Base-by-base conservation (phyloP, 2,329 filamentous ascomycete genomes). In the Ceratocystis alfenasii region DNA sequence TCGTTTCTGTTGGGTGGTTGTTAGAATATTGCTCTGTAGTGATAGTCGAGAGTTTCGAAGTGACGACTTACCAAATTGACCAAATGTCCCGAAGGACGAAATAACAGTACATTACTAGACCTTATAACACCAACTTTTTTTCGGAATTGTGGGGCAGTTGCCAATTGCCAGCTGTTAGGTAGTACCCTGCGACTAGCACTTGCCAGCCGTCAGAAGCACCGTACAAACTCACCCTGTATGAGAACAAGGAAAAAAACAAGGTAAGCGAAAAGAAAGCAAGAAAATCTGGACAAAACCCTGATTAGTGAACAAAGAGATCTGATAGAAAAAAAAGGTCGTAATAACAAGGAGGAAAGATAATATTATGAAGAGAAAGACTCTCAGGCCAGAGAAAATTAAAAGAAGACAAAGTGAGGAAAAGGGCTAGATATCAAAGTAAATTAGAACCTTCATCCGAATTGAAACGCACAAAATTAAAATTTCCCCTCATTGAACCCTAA, bases 1-100 rank as follows among this genome's bases (percentile, higher is more conserved):
- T 65, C 64, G 66, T 68, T 68, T 66, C 65, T 68, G 33, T 67
- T 20, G 28, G 36, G 5, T 6, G 7, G 0, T 8, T 30, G 66
- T 68, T 68, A 68, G 66, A 33, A 17, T 17, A 1, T 7, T 2
- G 3, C 10, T 41, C 10, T 3, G 0, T 0, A 1, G 33, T 10
- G 8, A 12, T 2, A 15, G 5, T 41, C 22, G 3, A 15, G 22
- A 15, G 15, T 62, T 68, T 53, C 10, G 6, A 28, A 28, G 46
- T 48, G 50, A 28, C 5, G 53, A 59, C 64, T 65, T 67, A 68
- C 64, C 67, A 68, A 68, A 68, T 68, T 68, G 67, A 68, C 67
- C 67, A 68, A 68, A 68, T 68, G 67, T 67, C 67, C 67, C 65
- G 65, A 67, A 68, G 67, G 67, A 67, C 67, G 62, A 60, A 45